These are phyloP conservation scores for Populus deltoides DNA, from an alignment of 345 rosid genomes.

Conservation along the genomic window DNA sequence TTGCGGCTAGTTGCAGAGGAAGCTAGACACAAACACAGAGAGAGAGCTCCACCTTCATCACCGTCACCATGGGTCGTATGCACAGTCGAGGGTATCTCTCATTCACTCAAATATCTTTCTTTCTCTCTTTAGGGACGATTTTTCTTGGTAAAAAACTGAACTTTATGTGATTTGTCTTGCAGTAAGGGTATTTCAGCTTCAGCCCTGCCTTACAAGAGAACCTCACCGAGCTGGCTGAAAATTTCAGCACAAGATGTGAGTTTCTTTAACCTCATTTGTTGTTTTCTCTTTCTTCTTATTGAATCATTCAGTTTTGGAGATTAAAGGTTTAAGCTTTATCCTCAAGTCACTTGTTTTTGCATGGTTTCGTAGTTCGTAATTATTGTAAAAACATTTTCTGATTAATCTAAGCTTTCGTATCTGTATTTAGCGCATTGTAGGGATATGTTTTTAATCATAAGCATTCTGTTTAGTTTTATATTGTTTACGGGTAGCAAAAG, in stretches of 20 bases:
- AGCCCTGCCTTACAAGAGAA: conserved; percentile 81
- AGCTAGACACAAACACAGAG: background rate
- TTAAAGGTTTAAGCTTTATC: background rate
- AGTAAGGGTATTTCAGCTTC: conserved; percentile 89
- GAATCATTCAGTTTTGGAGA: background rate
- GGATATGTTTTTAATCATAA: background rate
- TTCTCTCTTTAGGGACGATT: background rate
- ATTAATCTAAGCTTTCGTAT: background rate
- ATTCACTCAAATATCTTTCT: background rate
- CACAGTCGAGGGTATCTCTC: conserved; percentile 61
- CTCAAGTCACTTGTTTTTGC: background rate
- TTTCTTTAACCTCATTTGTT: background rate
- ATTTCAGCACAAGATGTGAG: conserved; percentile 60
- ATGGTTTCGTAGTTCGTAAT: background rate
- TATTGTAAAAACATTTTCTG: background rate
- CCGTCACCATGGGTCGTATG: conserved; percentile 80
- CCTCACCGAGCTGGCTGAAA: conserved; percentile 83
- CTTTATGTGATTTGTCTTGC: background rate
- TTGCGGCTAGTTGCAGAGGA: conserved; percentile 8
- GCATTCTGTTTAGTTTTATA: background rate
- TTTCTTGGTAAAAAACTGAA: background rate
- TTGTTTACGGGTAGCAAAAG: background rate
- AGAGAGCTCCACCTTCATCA: conserved; percentile 7
- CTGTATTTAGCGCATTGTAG: background rate
- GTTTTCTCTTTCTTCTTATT: background rate